Conservation (phyloP, 805 yeast genomes). For the Jamesozyma gamospora region DNA sequence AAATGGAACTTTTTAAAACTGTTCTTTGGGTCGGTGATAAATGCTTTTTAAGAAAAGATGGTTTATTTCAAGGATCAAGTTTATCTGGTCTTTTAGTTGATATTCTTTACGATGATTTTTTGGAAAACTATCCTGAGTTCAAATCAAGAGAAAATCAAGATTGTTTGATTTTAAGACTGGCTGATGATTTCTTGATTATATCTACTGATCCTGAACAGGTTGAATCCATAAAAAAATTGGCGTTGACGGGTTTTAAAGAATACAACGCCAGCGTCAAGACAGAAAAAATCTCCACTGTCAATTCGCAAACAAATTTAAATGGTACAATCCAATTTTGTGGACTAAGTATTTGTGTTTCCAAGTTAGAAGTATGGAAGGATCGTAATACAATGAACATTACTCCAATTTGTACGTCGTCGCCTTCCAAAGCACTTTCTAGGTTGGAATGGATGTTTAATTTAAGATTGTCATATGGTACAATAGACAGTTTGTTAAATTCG, state of each 20-base stretch:
- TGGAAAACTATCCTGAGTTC: slow-evolving; percentile 29
- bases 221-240: slow-evolving; percentile 18
- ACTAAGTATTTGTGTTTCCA: slow-evolving; percentile 27
- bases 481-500: slow-evolving; percentile 18
- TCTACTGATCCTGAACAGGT: slow-evolving; percentile 35
- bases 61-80: slow-evolving; percentile 79
- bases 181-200: slow-evolving; percentile 78
- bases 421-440: slow-evolving; percentile 16
- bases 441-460: slow-evolving; percentile 23
- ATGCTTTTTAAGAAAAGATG: slow-evolving; percentile 44
- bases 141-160: slow-evolving; percentile 15
- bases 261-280: slow-evolving; percentile 35
- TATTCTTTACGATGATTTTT: slow-evolving; percentile 54
- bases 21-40: slow-evolving; percentile 32
- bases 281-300: slow-evolving; percentile 30
- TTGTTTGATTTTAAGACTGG: slow-evolving; percentile 48
- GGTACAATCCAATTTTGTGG: slow-evolving; percentile 34
- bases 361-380: slow-evolving; percentile 31
- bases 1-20: slow-evolving; percentile 45
- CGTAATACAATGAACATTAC: slow-evolving; percentile 14
- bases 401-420: slow-evolving; percentile 7
- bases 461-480: slow-evolving; percentile 27
- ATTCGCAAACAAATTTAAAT: slow-evolving; percentile 10
- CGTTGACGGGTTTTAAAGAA: slow-evolving; percentile 32
- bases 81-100: slow-evolving; percentile 70